A percentile compares a stretch with the other conserved stretches of the same genome.
Evolutionary conservation across 148 eudicot species (phyloP).

Genomic region (Camellia sinensis): DNA sequence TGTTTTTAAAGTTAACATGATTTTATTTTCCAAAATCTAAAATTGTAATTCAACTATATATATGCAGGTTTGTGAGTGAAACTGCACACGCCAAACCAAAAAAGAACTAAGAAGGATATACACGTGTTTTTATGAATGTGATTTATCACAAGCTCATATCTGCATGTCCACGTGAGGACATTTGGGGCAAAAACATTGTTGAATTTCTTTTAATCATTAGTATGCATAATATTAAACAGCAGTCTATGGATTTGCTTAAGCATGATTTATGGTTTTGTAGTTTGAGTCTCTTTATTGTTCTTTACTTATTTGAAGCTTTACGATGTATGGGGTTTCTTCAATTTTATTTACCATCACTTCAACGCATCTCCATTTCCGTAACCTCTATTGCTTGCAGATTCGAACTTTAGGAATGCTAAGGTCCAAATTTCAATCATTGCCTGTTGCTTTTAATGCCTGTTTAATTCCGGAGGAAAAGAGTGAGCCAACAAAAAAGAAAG

Average conservation of each 20-base stretch:
- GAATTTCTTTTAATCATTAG: neutral
- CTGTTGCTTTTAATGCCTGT: constrained; percentile 86
- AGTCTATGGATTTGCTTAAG: neutral
- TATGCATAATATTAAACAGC: neutral
- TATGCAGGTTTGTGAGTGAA: neutral
- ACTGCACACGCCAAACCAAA: neutral
- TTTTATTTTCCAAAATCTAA: neutral
- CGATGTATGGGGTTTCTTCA: neutral
- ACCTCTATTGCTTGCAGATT: constrained; percentile 47
- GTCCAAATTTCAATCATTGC: constrained; percentile 83
- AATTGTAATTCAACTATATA: too few relatives aligned
- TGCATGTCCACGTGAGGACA: neutral
- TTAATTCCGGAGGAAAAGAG: constrained; percentile 77
- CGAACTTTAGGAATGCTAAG: constrained; percentile 94
- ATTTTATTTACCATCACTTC: neutral
- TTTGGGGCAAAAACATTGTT: neutral
- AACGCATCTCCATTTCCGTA: neutral
- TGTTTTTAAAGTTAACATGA: neutral
- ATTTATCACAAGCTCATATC: neutral
- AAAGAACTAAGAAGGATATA: neutral
- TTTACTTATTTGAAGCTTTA: neutral
- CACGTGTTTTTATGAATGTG: neutral
- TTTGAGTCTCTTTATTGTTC: neutral
- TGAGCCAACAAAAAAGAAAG: constrained; percentile 81
- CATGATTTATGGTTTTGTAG: neutral